Evolutionary conservation across 805 yeast genomes (phyloP).

Genomic region (Danielia oregonensis): DNA sequence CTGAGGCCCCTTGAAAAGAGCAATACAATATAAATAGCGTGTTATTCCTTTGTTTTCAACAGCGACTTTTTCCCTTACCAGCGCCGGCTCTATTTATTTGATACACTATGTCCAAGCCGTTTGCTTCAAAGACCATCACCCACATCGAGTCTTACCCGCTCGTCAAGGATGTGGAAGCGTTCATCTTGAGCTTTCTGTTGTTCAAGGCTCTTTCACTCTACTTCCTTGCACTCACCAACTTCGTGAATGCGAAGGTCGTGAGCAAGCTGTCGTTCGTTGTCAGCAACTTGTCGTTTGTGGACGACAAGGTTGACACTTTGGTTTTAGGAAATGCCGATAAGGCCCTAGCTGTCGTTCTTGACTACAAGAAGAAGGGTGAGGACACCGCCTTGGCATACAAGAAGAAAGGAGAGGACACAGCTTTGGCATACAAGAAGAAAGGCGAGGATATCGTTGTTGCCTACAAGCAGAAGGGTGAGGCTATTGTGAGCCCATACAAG

Average conservation of each 20-base stretch:
- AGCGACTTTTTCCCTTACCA: slow-evolving; percentile 5
- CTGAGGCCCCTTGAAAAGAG: not conserved
- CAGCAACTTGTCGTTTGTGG: slow-evolving; percentile 18
- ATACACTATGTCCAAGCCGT: slow-evolving; percentile 18
- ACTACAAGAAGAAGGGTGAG: slow-evolving; percentile 1
- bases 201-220: slow-evolving; percentile 23
- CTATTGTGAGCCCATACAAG: slow-evolving; percentile 8
- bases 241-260: slow-evolving; percentile 21
- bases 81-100: slow-evolving; percentile 2
- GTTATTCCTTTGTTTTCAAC: not conserved
- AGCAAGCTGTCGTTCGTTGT: slow-evolving; percentile 17
- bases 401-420: slow-evolving; percentile 6
- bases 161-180: slow-evolving; percentile 21
- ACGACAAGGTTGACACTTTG: slow-evolving; percentile 20
- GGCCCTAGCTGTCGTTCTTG: slow-evolving; percentile 4
- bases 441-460: slow-evolving; percentile 7
- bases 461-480: slow-evolving; percentile 7
- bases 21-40: not conserved
- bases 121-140: slow-evolving; percentile 29
- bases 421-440: slow-evolving; percentile 8
- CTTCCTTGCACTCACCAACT: slow-evolving; percentile 17
- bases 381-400: slow-evolving; percentile 8
- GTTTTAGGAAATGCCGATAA: slow-evolving; percentile 23
- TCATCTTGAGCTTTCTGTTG: slow-evolving; percentile 23
- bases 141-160: slow-evolving; percentile 32